These are phyloP conservation scores for Cytospora leucostoma DNA, from an alignment of 2,329 filamentous ascomycete species.

Conservation along the genomic window DNA sequence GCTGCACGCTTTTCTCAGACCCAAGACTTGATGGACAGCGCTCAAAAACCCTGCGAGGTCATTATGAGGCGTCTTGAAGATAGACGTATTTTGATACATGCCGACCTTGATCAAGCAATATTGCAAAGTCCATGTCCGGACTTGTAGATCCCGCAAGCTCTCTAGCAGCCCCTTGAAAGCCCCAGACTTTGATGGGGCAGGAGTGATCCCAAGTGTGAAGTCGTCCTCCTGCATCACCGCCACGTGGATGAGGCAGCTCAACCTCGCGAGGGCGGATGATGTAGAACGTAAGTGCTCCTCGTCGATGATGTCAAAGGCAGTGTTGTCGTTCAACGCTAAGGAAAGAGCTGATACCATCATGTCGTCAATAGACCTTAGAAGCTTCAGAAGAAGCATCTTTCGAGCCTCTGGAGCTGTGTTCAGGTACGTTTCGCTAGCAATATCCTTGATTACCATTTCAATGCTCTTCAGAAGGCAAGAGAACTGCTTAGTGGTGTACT, in stretches of 20 bases:
- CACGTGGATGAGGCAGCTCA: slow-evolving; percentile 76
- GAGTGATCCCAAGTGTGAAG: slow-evolving; percentile 72
- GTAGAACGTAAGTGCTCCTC: slow-evolving; percentile 74
- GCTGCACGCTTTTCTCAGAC: slow-evolving; percentile 83
- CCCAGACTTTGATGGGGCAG: slow-evolving; percentile 59
- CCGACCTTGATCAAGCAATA: slow-evolving; percentile 79
- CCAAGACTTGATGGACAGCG: slow-evolving; percentile 80
- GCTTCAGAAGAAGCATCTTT: slow-evolving; percentile 70
- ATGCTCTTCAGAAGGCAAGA: slow-evolving; percentile 86
- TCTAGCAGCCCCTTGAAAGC: slow-evolving; percentile 60
- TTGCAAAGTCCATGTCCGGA: slow-evolving; percentile 84
- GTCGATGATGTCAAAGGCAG: slow-evolving; percentile 81
- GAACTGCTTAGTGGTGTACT: slow-evolving; percentile 83
- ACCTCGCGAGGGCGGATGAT: slow-evolving; percentile 68
- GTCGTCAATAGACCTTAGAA: slow-evolving; percentile 77
- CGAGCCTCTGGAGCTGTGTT: slow-evolving; percentile 63
- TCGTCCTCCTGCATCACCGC: slow-evolving; percentile 83
- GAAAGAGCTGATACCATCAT: slow-evolving; percentile 71
- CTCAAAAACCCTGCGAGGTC: slow-evolving; percentile 79
- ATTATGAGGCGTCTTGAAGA: slow-evolving; percentile 67
- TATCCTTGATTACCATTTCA: slow-evolving; percentile 71
- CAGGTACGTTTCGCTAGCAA: slow-evolving; percentile 64
- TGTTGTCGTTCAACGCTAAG: slow-evolving; percentile 65
- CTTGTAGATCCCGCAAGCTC: slow-evolving; percentile 82
- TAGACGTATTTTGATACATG: slow-evolving; percentile 64